Evolutionary conservation across 106 monocot species (phyloP).

Genomic region (Gastrodia elata): DNA sequence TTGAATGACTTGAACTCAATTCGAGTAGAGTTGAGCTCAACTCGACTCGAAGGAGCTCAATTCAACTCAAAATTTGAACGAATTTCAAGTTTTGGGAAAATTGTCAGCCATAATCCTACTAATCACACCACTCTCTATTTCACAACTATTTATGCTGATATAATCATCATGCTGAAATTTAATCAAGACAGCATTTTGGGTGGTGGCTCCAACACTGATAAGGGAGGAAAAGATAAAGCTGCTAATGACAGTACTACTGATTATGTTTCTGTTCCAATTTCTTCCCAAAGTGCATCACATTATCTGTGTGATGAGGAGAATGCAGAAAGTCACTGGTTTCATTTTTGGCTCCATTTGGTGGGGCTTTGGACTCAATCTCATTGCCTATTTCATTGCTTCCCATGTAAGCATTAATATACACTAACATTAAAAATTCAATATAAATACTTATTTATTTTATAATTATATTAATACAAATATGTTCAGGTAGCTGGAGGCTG

Average conservation of each 20-base stretch:
- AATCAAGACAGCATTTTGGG: constrained; percentile 45
- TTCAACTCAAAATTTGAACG: no score
- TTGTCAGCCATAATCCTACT: no score
- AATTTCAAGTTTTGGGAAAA: no score
- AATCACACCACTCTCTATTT: no score
- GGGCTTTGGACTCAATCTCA: constrained; percentile 89
- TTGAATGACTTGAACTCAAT: no score
- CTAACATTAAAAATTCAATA: no score
- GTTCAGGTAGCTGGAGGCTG: constrained; percentile 82
- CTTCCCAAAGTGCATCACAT: constrained; percentile 88
- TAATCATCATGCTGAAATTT: no score
- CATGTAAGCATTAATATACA: constrained; percentile 79
- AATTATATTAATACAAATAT: not conserved
- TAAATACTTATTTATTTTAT: no score
- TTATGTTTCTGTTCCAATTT: constrained; percentile 72
- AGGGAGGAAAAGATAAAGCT: constrained; percentile 52
- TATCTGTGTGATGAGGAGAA: constrained; percentile 64
- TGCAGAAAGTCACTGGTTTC: constrained; percentile 92
- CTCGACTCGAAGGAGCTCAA: no score
- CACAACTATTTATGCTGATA: no score
- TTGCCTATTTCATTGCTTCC: constrained; percentile 89
- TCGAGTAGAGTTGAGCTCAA: no score
- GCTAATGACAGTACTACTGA: constrained; percentile 54
- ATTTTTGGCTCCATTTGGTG: constrained; percentile 95
- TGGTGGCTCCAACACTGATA: constrained; percentile 52